Percentiles rank a stretch among this genome's conserved stretches.
Evolutionary conservation across 2,329 filamentous ascomycete genomes (phyloP).

Genomic region (Sordariomycetes sp.): DNA sequence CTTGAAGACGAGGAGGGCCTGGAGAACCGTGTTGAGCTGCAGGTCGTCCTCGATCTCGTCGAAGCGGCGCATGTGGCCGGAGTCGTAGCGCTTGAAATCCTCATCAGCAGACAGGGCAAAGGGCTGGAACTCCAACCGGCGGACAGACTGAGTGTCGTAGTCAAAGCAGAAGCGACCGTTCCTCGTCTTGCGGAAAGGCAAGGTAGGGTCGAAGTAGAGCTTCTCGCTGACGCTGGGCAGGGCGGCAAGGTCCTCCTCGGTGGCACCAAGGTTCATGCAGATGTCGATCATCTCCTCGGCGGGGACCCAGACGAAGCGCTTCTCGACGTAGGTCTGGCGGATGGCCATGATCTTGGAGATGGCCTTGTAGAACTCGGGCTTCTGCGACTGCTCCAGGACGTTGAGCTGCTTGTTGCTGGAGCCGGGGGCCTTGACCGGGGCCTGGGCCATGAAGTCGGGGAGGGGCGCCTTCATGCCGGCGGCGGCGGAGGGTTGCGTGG

Average conservation of each 20-base stretch:
- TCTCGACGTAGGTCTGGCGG: conserved; percentile 11
- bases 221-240: conserved; percentile 12
- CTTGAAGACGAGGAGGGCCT: conserved; percentile 20
- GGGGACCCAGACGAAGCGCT: conserved; percentile 15
- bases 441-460: background rate
- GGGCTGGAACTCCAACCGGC: conserved; percentile 19
- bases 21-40: conserved; percentile 18
- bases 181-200: conserved; percentile 14
- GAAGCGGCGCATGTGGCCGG: conserved; percentile 15
- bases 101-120: conserved; percentile 14
- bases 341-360: conserved; percentile 14
- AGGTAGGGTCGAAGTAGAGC: conserved; percentile 15
- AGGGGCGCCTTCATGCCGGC: background rate
- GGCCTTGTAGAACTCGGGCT: conserved; percentile 14
- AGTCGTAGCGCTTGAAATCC: conserved; percentile 20
- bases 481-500: conserved; percentile 7
- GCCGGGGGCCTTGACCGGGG: background rate
- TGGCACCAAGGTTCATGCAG: conserved; percentile 13
- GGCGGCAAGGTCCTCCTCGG: conserved; percentile 12
- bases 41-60: conserved; percentile 16
- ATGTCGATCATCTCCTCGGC: conserved; percentile 13
- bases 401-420: conserved; percentile 10
- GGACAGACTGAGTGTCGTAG: conserved; percentile 11
- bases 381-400: conserved; percentile 11
- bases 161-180: conserved; percentile 18